Evolutionary conservation across 805 yeast genomes (phyloP), one percentile per base, ranked within the genome.

Genomic region (Myxozyma udenii): DNA sequence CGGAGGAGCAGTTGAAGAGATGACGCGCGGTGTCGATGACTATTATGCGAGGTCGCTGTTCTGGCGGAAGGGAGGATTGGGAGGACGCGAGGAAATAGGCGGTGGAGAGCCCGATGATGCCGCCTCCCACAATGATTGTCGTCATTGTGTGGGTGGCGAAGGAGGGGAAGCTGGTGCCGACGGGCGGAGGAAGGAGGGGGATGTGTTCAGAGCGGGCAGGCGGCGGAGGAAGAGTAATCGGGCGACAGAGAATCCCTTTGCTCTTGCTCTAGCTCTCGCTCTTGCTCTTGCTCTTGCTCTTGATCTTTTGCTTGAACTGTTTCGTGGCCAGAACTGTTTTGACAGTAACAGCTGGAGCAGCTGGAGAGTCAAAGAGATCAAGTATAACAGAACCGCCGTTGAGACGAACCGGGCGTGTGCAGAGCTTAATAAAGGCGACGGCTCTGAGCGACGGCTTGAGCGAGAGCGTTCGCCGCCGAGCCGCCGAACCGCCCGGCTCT

Each of bases 121-220:
- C 63, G 7, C 58, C 51, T 39, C 63, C 63, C 11, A 60, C 59
- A 1, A 60, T 55, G n/a, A 61, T 47, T 11, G 54, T 50, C 19
- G 60, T 46, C 56, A 56, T 55, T 40, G 33, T 28, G 33, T 9
- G 14, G 9, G 33, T 28, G 33, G 12, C 14, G 9, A 28, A 9
- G 33, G 12, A 28, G 33, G 9, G 33, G 33, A 9, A 9, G 33
- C 9, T 28, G 33, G 33, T 9, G 33, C 12, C 33, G 33, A 28
- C 9, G 14, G 14, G 9, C 12, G 9, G 33, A 28, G 14, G 14
- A 28, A 28, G 33, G 12, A 14, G 33, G 33, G 33, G 33, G 12
- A 9, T 28, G 14, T 9, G 14, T 9, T 28, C n/a, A n/a, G n/a
- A n/a, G n/a, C n/a, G n/a, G n/a, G n/a, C n/a, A n/a, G n/a, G n/a